Evolutionary conservation across 2,329 filamentous ascomycete genomes (phyloP).

Genomic region (Erysiphe pulchra): DNA sequence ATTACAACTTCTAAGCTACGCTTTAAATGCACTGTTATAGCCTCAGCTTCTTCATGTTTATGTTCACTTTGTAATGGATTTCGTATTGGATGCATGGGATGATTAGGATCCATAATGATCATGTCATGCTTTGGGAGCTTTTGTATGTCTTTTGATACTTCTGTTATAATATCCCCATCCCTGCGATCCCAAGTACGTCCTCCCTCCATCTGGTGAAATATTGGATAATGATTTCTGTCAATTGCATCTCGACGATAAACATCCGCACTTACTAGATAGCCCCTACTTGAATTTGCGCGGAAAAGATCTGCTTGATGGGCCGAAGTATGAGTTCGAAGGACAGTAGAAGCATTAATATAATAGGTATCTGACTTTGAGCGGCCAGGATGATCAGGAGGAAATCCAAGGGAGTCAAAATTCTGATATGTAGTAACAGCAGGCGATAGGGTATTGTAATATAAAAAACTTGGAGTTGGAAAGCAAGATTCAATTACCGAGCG

Average conservation of each 20-base stretch:
- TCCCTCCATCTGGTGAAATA: slow-evolving; percentile 98
- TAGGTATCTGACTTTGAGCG: slow-evolving; percentile 79
- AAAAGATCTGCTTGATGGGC: slow-evolving; percentile 77
- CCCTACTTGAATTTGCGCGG: slow-evolving; percentile 41
- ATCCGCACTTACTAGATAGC: slow-evolving; percentile 79
- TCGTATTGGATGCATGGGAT: slow-evolving; percentile 45
- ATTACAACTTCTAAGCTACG: slow-evolving; percentile 73
- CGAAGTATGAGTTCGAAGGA: slow-evolving; percentile 80
- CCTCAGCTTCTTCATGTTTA: slow-evolving; percentile 50
- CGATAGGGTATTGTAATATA: slow-evolving; percentile 51
- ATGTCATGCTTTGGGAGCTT: slow-evolving; percentile 38
- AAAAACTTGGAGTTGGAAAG: slow-evolving; percentile 49
- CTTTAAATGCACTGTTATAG: slow-evolving; percentile 67
- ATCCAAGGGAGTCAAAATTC: slow-evolving; percentile 95
- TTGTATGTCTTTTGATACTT: slow-evolving; percentile 44
- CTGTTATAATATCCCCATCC: slow-evolving; percentile 30
- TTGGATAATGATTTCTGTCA: slow-evolving; percentile 81
- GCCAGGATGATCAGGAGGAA: slow-evolving; percentile 67
- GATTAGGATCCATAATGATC: slow-evolving; percentile 61
- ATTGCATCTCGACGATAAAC: slow-evolving; percentile 91
- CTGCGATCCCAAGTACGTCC: slow-evolving; percentile 66
- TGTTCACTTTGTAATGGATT: slow-evolving; percentile 69
- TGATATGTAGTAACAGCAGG: slow-evolving; percentile 65
- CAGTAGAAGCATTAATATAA: slow-evolving; percentile 64
- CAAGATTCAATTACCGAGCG: slow-evolving; percentile 76